Percentiles rank a stretch among this genome's conserved stretches.
Conservation (phyloP, 208 protist genomes). For the Leishmania mexicana region DNA sequence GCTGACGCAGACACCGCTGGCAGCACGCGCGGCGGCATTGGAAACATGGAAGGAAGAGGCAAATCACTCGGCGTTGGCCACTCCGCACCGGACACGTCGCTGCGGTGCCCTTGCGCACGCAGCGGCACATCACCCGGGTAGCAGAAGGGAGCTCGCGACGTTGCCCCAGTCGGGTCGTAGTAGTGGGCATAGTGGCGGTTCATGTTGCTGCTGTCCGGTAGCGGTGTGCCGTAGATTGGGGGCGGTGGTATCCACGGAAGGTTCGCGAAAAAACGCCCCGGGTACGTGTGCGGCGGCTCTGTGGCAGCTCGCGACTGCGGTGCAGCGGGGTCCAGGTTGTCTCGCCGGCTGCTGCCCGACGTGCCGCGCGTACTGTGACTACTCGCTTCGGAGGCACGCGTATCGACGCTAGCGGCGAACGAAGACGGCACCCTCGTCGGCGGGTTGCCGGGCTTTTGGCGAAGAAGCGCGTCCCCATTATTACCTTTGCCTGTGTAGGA, state of each 20-base stretch:
- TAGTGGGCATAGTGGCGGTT: slow-evolving; percentile 19
- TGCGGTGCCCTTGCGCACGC: background rate
- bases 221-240: slow-evolving; percentile 18
- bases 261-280: background rate
- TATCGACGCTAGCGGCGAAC: background rate
- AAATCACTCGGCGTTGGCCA: slow-evolving; percentile 72
- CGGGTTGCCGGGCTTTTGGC: background rate
- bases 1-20: background rate
- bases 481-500: background rate
- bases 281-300: background rate
- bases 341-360: background rate
- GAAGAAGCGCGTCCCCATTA: background rate
- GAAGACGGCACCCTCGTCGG: background rate
- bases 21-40: slow-evolving; percentile 45
- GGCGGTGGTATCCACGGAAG: slow-evolving; percentile 45
- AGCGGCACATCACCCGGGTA: background rate
- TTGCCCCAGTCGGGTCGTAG: slow-evolving; percentile 8
- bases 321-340: background rate
- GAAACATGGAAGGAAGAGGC: slow-evolving; percentile 66
- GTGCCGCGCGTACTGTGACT: background rate
- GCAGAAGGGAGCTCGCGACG: background rate
- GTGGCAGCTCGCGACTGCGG: background rate
- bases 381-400: background rate
- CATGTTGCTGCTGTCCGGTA: slow-evolving; percentile 1
- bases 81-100: background rate